These are phyloP conservation scores for Colletotrichum orbiculare DNA, from an alignment of 2,329 filamentous ascomycete species.

Conservation along the genomic window DNA sequence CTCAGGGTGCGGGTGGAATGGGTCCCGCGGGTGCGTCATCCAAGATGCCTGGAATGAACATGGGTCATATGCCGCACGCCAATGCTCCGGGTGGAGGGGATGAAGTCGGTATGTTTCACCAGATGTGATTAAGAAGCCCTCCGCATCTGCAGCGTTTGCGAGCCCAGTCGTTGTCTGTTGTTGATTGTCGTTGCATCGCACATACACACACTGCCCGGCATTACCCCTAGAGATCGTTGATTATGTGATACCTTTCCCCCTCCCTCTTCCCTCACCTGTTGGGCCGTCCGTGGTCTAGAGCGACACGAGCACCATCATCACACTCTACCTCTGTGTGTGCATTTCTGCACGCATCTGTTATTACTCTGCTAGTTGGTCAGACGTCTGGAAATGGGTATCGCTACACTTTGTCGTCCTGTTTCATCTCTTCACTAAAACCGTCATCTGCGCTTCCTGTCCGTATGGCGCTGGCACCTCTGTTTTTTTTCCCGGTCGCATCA, in stretches of 20 bases:
- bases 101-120: constrained; percentile 98
- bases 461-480: constrained; percentile 32
- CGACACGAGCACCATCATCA: constrained; percentile 35
- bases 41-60: constrained; percentile 75
- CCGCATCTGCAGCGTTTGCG: constrained; percentile 52
- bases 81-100: constrained; percentile 75
- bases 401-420: constrained; percentile 42
- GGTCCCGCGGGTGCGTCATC: constrained; percentile 61
- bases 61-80: constrained; percentile 80
- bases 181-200: constrained; percentile 40
- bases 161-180: constrained; percentile 35
- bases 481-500: constrained; percentile 47
- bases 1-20: constrained; percentile 72
- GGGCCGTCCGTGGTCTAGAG: constrained; percentile 31
- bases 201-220: constrained; percentile 38
- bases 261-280: constrained; percentile 33
- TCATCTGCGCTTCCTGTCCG: constrained; percentile 24
- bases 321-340: constrained; percentile 33
- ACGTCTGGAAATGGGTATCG: constrained; percentile 45
- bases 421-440: neutral
- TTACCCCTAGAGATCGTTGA: constrained; percentile 37
- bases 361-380: constrained; percentile 36
- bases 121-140: constrained; percentile 74
- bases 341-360: constrained; percentile 31
- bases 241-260: constrained; percentile 48